Evolutionary conservation across 2,329 filamentous ascomycete genomes (phyloP).

Genomic region (Ophiocordyceps camponoti-saundersi): DNA sequence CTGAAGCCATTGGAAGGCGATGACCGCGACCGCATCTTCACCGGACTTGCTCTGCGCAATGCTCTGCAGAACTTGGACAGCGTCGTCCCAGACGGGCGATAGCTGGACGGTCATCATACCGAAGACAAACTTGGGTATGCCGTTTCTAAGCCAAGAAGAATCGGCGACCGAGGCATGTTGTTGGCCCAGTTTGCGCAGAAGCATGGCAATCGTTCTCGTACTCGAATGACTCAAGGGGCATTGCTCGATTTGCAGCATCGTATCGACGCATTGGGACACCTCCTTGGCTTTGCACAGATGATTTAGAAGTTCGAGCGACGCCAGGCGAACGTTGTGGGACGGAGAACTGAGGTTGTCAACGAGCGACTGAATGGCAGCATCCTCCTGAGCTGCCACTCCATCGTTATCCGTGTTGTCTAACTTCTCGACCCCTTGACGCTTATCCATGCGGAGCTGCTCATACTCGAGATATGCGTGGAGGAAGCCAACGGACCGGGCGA

Average conservation of each 20-base stretch:
- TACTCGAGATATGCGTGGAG: conserved; percentile 45
- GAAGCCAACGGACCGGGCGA: conserved; percentile 49
- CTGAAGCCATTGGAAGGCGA: conserved; percentile 66
- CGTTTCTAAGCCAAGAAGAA: conserved; percentile 48
- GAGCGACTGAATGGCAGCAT: conserved; percentile 45
- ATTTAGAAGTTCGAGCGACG: conserved; percentile 56
- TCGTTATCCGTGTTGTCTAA: conserved; percentile 24
- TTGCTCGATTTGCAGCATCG: conserved; percentile 67
- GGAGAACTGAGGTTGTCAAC: conserved; percentile 58
- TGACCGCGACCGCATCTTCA: conserved; percentile 52
- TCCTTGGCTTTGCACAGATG: conserved; percentile 25
- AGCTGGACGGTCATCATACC: conserved; percentile 77
- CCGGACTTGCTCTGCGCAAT: conserved; percentile 54
- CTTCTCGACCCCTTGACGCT: conserved; percentile 4
- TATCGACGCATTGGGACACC: conserved; percentile 12
- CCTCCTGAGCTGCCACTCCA: conserved; percentile 26
- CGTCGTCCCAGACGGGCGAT: conserved; percentile 75
- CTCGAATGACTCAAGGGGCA: conserved; percentile 63
- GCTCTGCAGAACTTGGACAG: conserved; percentile 56
- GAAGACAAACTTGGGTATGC: conserved; percentile 71
- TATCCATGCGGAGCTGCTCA: conserved; percentile 17
- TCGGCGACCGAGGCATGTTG: conserved; percentile 42
- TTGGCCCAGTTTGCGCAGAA: conserved; percentile 59
- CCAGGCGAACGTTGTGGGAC: conserved; percentile 56
- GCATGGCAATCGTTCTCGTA: conserved; percentile 63